phyloP scores from a whole-genome alignment of 2,329 filamentous ascomycete species.

The Pyrenochaeta sp. region DNA sequence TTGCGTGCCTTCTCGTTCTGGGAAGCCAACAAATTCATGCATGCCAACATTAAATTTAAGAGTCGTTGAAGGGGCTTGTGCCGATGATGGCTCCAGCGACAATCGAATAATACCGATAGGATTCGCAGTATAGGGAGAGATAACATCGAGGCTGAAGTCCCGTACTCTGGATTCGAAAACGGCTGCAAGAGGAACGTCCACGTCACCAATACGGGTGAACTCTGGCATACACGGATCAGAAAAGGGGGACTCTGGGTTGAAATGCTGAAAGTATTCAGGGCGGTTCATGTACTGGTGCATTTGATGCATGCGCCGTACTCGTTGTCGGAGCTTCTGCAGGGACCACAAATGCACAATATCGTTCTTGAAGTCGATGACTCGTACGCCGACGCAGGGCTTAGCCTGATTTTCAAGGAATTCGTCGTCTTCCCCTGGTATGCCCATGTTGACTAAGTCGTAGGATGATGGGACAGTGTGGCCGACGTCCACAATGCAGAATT shows the following conservation, averaged over 20 bases:
- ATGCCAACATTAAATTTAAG: constrained; percentile 99
- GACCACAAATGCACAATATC: constrained; percentile 92
- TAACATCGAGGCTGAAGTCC: constrained; percentile 88
- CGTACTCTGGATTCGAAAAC: constrained; percentile 96
- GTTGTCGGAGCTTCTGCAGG: constrained; percentile 85
- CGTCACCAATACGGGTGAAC: constrained; percentile 91
- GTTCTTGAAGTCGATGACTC: constrained; percentile 90
- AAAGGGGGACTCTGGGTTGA: constrained; percentile 92
- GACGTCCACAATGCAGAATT: constrained; percentile 89
- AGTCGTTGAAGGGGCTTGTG: constrained; percentile 87
- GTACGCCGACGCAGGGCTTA: constrained; percentile 89
- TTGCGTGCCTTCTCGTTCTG: constrained; percentile 92
- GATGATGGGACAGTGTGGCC: constrained; percentile 91
- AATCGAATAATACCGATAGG: constrained; percentile 90
- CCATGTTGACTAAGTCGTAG: constrained; percentile 95
- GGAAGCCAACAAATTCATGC: constrained; percentile 93
- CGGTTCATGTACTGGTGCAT: constrained; percentile 96
- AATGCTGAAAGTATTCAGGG: constrained; percentile 91
- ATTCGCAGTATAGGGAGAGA: constrained; percentile 90
- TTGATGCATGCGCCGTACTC: constrained; percentile 91
- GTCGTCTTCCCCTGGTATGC: constrained; percentile 85
- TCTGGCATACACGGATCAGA: constrained; percentile 88
- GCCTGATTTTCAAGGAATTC: constrained; percentile 77
- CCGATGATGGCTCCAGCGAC: constrained; percentile 90
- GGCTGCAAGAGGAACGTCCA: constrained; percentile 87